Base-by-base conservation (phyloP, 2,329 filamentous ascomycete species). In the Aspergillus proliferans region DNA sequence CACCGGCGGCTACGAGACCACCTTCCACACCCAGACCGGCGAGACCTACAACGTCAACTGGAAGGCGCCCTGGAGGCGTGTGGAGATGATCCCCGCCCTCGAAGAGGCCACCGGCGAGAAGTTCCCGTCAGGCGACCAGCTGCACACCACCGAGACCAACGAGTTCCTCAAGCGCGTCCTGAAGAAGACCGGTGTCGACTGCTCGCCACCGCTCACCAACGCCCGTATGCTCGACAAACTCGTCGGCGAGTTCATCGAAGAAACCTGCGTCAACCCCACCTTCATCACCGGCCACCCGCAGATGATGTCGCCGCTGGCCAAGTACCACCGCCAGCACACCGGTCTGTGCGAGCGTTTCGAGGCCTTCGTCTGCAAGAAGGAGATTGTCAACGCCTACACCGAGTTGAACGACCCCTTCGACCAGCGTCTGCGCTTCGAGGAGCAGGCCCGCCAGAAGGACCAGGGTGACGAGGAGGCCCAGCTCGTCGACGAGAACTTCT, bases 401-500 rank as follows among this genome's bases (percentile, higher is more conserved):
- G 93, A 98, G 82, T 85, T 98, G 80, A 94, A 95, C 78, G 88
- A 96, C 64, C 90, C 92, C 49, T 92, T 95, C 63, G 91, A 96
- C 71, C 93, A 98, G 77, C 83, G 93, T 53, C 75, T 92, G 55
- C 84, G 90, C 26, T 92, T 92, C 70, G 90, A 95, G 71, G 92
- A 97, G 81, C 93, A 98, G 75, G 92, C 91, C 4, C 81, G 83
- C 62, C 91, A 97, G 77, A 97, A 97, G 82, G 89, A 84, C 6
- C 88, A 95, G 74, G 93, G 94, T 66, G 94, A 98, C 58, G 90
- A 97, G 61, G 94, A 98, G 75, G 94, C 92, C 1, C 93, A 97
- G 75, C 76, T 93, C 60, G 84, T 97, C 48, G 94, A 98, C 61
- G 92, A 97, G 81, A 94, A 88, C 62, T 97, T 97, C 79, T 88